Base-by-base conservation (phyloP, 352 stramenopile genomes). In the Phytophthora niederhauseri region DNA sequence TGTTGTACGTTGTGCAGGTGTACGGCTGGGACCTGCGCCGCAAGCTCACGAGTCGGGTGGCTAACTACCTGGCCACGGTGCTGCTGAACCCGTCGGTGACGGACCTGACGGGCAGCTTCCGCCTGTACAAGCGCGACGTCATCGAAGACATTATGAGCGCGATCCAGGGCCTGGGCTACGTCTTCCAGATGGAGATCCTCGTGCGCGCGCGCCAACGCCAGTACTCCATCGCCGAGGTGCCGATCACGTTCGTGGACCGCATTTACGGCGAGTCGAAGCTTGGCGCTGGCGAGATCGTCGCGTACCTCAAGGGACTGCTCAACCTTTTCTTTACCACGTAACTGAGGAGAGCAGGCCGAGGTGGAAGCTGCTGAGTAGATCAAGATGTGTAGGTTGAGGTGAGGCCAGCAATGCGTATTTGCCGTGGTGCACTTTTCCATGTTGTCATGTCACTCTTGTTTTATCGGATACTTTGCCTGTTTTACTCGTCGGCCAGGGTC, bases 171-270 rank as follows among this genome's bases (percentile, higher is more conserved):
- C 78, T 92, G 24, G 97, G 97, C 34, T 99, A 99, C 84, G 97
- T 99, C 19, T 99, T 99, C 82, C 97, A 99, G 81, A 99, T 99
- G 98, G 97, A 99, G 77, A 98, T 99, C 66, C 90, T 99, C 53
- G 94, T 99, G 48, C 86, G 96, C 53, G 95, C 97, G n/a, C 89
- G 93, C 54, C 85, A 98, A 59, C 85, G 87, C 61, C 81, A 94
- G 22, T 98, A 97, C 77, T 86, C 73, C 28, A 97, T 99, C 64
- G 91, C 75, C 36, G 97, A 99, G 76, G 95, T 99, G 28, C 96
- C 96, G 0, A 99, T 99, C 74, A 97, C 91, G 19, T 99, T 99
- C 75, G 97, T 99, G 6, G 98, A 99, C 89, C 87, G 98, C 66
- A 98, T 99, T 70, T 99, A 99, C 77, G 98, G 98, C 63, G 93